Base-by-base conservation (phyloP, 768 basidiomycete species). In the Tylopilus plumbeoviolaceoides region DNA sequence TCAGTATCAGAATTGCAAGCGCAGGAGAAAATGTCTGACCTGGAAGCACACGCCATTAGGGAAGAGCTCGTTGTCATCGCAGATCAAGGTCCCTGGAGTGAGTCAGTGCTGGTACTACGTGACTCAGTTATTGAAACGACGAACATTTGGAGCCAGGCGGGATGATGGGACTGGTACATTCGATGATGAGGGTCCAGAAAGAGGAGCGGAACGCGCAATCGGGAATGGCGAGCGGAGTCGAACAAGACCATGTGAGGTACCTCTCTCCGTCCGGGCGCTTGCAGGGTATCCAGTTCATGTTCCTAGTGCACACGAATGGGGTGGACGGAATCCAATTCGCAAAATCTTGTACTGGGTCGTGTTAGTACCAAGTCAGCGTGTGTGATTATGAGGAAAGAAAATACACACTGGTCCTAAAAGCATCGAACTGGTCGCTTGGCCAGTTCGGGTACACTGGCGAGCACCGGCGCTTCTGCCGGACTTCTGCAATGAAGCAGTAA, bases 101-200 rank as follows among this genome's bases (percentile, higher is more conserved):
- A 0, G 14, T 55, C 5, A 47, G 44, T 15, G n/a, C 42, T 1
- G 10, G 2, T n/a, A 5, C 45, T 21, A 17, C 2, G 18, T 5
- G 7, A 31, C 7, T 25, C 9, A 2, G n/a, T 7, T 6, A 14
- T 2, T 2, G 25, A 12, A 11, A 33, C 2, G 4, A 57, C 53
- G 4, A 15, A 57, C 54, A 57, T 47, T 31, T 47, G 20, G 11
- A 47, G 4, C 41, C 48, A 15, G 53, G 14, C 10, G 53, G 56
- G 25, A 47, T 50, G 30, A 44, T 21, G 4, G 28, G 11, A 25
- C 25, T 57, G 36, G 47, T 40, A n/a, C 56, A 55, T 17, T 55
- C 53, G 20, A 57, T 10, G 18, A 57, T 55, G 41, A 55, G 50
- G 28, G 56, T 55, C 39, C 44, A 57, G 53, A 50, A 57, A 4